phyloP scores from a whole-genome alignment of 345 rosid genomes.

The Adansonia digitata region DNA sequence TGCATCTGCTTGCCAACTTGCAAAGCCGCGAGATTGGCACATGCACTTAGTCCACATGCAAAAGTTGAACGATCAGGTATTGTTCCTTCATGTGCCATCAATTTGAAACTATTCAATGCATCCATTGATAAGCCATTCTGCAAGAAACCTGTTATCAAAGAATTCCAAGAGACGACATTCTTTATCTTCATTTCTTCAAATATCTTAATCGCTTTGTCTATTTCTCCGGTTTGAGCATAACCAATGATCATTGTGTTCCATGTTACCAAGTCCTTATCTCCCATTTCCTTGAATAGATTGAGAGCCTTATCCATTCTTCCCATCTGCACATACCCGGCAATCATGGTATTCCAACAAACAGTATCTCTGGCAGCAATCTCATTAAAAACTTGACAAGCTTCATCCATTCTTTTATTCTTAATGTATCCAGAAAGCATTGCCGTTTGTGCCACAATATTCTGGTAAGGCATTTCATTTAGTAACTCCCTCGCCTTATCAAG shows the following conservation, averaged over 20 bases:
- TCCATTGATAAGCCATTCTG: conserved; percentile 61
- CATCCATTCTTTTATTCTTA: conserved; percentile 52
- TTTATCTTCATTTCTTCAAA: conserved; percentile 44
- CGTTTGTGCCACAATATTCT: conserved; percentile 40
- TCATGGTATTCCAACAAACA: conserved; percentile 71
- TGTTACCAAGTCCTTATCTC: conserved; percentile 57
- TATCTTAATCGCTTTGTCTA: conserved; percentile 48
- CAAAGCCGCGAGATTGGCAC: conserved; percentile 68
- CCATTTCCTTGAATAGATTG: conserved; percentile 39
- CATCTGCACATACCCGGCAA: conserved; percentile 65
- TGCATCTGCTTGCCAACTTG: conserved; percentile 84
- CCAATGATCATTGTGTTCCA: conserved; percentile 66
- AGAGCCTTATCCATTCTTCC: conserved; percentile 56
- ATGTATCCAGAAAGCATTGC: conserved; percentile 60
- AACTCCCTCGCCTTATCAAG: conserved; percentile 53
- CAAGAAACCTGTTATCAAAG: conserved; percentile 64
- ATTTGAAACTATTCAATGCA: conserved; percentile 54
- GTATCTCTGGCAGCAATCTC: conserved; percentile 32
- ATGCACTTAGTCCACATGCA: conserved; percentile 71
- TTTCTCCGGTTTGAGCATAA: conserved; percentile 51
- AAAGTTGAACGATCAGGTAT: conserved; percentile 71
- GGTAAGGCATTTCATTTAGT: conserved; percentile 25
- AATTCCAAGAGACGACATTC: conserved; percentile 71
- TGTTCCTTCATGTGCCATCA: conserved; percentile 69
- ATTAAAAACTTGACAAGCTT: conserved; percentile 46